Conservation (phyloP, 2,329 filamentous ascomycete species). For the Sordariomycetes sp. region DNA sequence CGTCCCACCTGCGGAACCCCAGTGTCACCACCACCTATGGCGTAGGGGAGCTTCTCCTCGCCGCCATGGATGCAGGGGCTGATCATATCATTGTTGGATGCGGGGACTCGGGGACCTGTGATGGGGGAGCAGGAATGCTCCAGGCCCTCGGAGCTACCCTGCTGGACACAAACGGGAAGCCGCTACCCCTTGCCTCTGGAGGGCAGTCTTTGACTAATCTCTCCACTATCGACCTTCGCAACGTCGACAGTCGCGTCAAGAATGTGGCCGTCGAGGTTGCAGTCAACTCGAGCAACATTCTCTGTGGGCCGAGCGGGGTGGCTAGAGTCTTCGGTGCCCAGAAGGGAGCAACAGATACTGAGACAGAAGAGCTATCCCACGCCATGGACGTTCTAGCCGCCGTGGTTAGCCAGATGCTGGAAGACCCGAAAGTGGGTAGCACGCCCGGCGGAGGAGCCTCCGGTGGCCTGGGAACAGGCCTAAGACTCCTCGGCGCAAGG, state of each 20-base stretch:
- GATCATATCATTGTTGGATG: conserved; percentile 37
- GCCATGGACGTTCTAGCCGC: conserved; percentile 30
- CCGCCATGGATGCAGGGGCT: conserved; percentile 32
- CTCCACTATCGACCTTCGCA: conserved; percentile 24
- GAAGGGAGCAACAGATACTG: conserved; percentile 32
- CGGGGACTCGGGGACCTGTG: conserved; percentile 42
- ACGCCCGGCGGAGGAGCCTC: conserved; percentile 38
- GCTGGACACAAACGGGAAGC: conserved; percentile 22
- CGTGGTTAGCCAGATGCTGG: conserved; percentile 20
- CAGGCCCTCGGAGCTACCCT: conserved; percentile 38
- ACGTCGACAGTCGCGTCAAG: conserved; percentile 24
- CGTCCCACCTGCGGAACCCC: conserved; percentile 29
- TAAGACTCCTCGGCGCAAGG: conserved; percentile 32
- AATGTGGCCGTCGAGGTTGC: conserved; percentile 33
- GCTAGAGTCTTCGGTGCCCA: conserved; percentile 39
- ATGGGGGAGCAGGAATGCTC: conserved; percentile 42
- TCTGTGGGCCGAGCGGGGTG: conserved; percentile 36
- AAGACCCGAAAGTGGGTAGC: conserved; percentile 20
- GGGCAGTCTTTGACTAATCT: conserved; percentile 26
- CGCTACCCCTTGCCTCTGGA: conserved; percentile 26
- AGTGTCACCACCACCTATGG: conserved; percentile 38
- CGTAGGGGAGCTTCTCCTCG: conserved; percentile 34
- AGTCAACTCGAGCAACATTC: conserved; percentile 39
- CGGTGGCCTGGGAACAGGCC: conserved; percentile 38
- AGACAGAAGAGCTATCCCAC: conserved; percentile 27